phyloP scores from a whole-genome alignment of 116 monocot genomes.

The Iris pallida region DNA sequence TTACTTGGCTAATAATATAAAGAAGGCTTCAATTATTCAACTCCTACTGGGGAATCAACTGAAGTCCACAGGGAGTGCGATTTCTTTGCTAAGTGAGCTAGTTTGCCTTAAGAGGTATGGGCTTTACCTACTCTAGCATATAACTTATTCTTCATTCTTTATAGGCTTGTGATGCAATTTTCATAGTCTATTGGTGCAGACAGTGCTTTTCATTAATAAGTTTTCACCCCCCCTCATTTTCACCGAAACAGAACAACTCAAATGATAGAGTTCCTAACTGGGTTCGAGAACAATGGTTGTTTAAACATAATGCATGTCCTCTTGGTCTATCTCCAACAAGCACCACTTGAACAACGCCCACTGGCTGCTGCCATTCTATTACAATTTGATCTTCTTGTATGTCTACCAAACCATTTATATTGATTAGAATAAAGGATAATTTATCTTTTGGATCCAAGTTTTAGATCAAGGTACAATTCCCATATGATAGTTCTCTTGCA shows the following conservation, averaged over 20 bases:
- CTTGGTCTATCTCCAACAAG: conserved; percentile 79
- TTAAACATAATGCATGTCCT: conserved; percentile 86
- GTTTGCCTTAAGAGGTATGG: conserved; percentile 61
- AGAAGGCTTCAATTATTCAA: conserved; percentile 58
- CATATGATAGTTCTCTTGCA: conserved; percentile 48
- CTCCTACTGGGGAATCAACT: conserved; percentile 60
- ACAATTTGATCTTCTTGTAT: conserved; percentile 79
- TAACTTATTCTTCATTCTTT: neutral
- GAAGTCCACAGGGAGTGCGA: conserved; percentile 47
- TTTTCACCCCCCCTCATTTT: neutral
- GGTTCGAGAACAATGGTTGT: conserved; percentile 61
- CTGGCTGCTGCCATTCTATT: conserved; percentile 65
- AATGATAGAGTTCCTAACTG: conserved; percentile 58
- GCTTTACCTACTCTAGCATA: neutral
- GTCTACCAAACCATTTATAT: conserved; percentile 9
- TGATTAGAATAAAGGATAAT: neutral
- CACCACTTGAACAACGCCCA: conserved; percentile 76
- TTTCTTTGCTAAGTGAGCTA: conserved; percentile 62
- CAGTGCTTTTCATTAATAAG: neutral
- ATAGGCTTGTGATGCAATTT: neutral
- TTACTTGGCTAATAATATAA: conserved; percentile 54
- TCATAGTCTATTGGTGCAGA: neutral
- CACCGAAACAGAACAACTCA: conserved; percentile 41
- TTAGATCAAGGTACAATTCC: conserved; percentile 24
- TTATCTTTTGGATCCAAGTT: neutral